A percentile compares a stretch with the other conserved stretches of the same genome.
Evolutionary conservation across 2,329 filamentous ascomycete species (phyloP).

Genomic region (Cytospora chrysosperma): DNA sequence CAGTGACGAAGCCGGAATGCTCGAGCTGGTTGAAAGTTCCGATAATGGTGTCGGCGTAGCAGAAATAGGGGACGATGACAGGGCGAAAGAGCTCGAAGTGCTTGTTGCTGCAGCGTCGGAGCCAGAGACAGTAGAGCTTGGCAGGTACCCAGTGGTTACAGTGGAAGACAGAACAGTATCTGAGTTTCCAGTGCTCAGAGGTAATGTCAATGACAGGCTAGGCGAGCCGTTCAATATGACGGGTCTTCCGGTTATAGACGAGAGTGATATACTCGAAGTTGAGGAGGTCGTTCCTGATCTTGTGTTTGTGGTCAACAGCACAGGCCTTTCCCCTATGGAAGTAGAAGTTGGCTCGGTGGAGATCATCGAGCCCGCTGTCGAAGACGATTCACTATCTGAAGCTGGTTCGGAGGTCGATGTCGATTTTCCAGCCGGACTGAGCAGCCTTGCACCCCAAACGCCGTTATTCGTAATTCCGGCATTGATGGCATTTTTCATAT

Average conservation of each 20-base stretch:
- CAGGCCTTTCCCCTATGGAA: background rate
- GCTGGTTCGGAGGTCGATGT: background rate
- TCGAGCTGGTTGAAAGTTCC: background rate
- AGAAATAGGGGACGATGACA: background rate
- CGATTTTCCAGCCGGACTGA: background rate
- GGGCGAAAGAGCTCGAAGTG: background rate
- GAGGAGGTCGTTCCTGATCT: background rate
- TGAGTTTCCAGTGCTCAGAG: background rate
- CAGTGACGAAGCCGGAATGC: background rate
- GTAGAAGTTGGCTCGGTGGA: background rate
- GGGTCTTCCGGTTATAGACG: background rate
- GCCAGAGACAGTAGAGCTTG: background rate
- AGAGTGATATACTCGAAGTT: background rate
- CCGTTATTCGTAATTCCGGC: slow-evolving; percentile 5
- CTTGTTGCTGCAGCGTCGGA: background rate
- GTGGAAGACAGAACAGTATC: background rate
- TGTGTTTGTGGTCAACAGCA: background rate
- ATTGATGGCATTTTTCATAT: slow-evolving; percentile 22
- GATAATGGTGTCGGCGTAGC: background rate
- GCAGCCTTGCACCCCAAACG: slow-evolving; percentile 21
- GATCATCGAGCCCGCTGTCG: background rate
- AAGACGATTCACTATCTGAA: background rate
- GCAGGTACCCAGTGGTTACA: background rate
- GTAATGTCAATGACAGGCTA: background rate
- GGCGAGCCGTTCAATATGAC: background rate